Evolutionary conservation across 1,139 yeast genomes (phyloP).

Genomic region (Hemisphaericaspora xylanilytica): DNA sequence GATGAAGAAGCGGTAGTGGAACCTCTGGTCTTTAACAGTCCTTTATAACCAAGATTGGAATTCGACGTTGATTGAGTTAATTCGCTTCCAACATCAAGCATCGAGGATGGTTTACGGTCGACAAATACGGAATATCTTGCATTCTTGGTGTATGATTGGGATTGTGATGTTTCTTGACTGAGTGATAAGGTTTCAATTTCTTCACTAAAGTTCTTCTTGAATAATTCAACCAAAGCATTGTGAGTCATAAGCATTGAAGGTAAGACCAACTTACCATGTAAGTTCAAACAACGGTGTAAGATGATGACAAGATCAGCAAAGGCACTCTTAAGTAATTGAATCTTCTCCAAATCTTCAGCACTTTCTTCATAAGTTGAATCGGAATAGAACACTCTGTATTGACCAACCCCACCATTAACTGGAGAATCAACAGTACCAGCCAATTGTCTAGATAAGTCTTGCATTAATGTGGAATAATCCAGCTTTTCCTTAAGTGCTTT

Average conservation of each 20-base stretch:
- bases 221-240: slow-evolving; percentile 61
- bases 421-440: slow-evolving; percentile 93
- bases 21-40: neutral
- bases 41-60: neutral
- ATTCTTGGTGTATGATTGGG: slow-evolving; percentile 5
- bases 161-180: slow-evolving; percentile 20
- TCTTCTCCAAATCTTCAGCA: slow-evolving; percentile 44
- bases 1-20: neutral
- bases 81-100: neutral
- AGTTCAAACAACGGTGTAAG: slow-evolving; percentile 61
- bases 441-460: slow-evolving; percentile 71
- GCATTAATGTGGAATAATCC: slow-evolving; percentile 50
- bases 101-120: slow-evolving; percentile 21
- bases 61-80: neutral
- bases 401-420: slow-evolving; percentile 89
- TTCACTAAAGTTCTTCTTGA: slow-evolving; percentile 61
- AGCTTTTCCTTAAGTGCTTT: slow-evolving; percentile 55
- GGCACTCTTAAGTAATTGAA: slow-evolving; percentile 53
- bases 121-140: slow-evolving; percentile 14
- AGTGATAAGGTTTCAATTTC: slow-evolving; percentile 53
- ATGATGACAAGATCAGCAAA: slow-evolving; percentile 70
- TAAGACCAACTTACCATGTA: slow-evolving; percentile 70
- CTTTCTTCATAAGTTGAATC: slow-evolving; percentile 38
- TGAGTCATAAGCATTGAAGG: slow-evolving; percentile 60
- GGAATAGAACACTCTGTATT: slow-evolving; percentile 68